Evolutionary conservation across 495 filamentous ascomycete genomes (phyloP).

Genomic region (Talaromyces borbonicus): DNA sequence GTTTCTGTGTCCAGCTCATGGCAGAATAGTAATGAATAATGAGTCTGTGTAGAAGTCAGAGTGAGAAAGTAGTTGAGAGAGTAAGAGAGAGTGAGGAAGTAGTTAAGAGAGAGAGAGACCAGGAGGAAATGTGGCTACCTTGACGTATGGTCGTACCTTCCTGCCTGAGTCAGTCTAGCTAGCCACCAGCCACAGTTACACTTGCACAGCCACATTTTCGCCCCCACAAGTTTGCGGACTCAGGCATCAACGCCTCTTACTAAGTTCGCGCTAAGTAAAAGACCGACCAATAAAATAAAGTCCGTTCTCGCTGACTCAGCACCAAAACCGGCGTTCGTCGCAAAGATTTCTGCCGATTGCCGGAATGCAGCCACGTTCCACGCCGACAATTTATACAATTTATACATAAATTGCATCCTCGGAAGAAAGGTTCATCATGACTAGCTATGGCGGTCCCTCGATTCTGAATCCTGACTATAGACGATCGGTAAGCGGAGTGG

Average conservation of each 20-base stretch:
- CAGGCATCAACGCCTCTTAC: no score
- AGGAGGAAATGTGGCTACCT: background rate
- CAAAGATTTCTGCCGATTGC: slow-evolving; percentile 35
- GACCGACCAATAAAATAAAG: background rate
- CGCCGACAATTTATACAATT: background rate
- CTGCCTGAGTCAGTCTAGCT: background rate
- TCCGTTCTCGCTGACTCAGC: slow-evolving; percentile 14
- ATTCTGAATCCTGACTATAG: slow-evolving; percentile 33
- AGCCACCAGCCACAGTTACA: background rate
- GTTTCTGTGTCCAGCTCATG: background rate
- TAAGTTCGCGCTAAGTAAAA: background rate
- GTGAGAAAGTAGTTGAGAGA: no score
- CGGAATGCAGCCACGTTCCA: slow-evolving; percentile 14
- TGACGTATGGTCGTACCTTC: background rate
- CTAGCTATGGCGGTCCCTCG: background rate
- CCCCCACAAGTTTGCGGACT: background rate
- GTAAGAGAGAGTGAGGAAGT: background rate
- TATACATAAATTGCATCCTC: no score
- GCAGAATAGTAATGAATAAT: no score
- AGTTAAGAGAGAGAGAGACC: background rate
- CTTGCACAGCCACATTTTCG: background rate
- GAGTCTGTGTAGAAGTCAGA: no score
- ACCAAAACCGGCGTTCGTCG: slow-evolving; percentile 5
- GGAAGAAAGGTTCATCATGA: background rate
- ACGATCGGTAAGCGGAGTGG: slow-evolving; percentile 24